Evolutionary conservation across 2,329 filamentous ascomycete species (phyloP), one percentile per base, ranked within the genome.

Genomic region (Sarocladiaceae sp.): DNA sequence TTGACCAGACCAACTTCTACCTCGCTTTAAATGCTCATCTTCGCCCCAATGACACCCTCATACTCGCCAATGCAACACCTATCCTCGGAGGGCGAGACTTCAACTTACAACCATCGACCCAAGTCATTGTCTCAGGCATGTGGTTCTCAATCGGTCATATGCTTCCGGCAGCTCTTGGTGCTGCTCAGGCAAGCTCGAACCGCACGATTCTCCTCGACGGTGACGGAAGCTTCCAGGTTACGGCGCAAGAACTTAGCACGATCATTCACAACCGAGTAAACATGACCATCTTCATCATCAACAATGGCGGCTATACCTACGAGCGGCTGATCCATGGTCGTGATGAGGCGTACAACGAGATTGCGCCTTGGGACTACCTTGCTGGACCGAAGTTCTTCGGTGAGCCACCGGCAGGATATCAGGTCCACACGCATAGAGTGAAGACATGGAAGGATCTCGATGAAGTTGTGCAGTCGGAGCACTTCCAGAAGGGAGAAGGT

Each of bases 221-320:
- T 4, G 83, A 86, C 50, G 84, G 83, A 3, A 83, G 80, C 55
- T 76, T 87, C 54, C 79, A 86, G 56, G 78, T 87, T 68, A 87
- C 83, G 0, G 82, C 76, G 0, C 84, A 88, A 61, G 83, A 86
- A 56, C 68, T 88, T 3, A 77, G 78, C 11, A 84, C 81, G 2
- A 86, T 87, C 58, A 80, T 87, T 57, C 70, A 70, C 15, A 70
- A 78, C 52, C 69, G 72, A 3, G 68, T 81, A 20, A 69, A 78
- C 33, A 71, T 77, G 3, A 67, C 60, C n/a, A 66, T 77, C 18
- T 73, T 84, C 54, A 60, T 83, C 8, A 74, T 83, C 57, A 83
- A 83, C 58, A 84, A 83, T 52, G 71, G 77, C 25, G 80, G 80
- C 0, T 83, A 83, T 57, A 80, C 79, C 0, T 79, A 83, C 47